Conservation (phyloP, 2,329 filamentous ascomycete species). For the Penicillium rolfsii region DNA sequence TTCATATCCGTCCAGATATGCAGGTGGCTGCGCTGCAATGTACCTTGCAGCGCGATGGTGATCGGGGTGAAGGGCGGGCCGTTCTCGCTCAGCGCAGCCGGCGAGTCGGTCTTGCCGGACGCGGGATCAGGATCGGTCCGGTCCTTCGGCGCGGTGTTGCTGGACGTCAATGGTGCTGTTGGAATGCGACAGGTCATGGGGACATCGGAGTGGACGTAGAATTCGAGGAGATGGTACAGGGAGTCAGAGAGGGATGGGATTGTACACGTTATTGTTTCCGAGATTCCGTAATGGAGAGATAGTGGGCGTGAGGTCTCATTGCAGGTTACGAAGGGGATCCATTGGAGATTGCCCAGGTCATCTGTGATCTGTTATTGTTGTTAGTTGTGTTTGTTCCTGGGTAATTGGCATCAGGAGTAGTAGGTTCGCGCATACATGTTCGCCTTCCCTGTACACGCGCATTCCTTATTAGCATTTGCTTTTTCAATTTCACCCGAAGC, state of each 20-base stretch:
- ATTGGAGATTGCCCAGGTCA: constrained; percentile 79
- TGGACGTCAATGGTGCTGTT: constrained; percentile 64
- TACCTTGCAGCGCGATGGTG: constrained; percentile 86
- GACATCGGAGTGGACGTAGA: constrained; percentile 96
- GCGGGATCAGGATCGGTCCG: constrained; percentile 41
- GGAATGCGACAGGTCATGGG: constrained; percentile 90
- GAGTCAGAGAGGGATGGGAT: constrained; percentile 57
- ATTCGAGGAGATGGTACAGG: constrained; percentile 65
- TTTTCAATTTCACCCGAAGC: not conserved
- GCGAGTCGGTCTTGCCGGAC: constrained; percentile 56
- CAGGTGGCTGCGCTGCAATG: constrained; percentile 83
- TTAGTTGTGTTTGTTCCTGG: constrained; percentile 2
- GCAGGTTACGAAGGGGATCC: constrained; percentile 87
- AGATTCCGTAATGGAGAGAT: constrained; percentile 80
- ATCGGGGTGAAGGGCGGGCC: constrained; percentile 66
- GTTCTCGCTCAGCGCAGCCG: constrained; percentile 30
- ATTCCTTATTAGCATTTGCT: constrained; percentile 10
- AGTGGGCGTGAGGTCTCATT: constrained; percentile 83
- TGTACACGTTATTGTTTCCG: constrained; percentile 62
- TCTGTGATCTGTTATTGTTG: constrained; percentile 65
- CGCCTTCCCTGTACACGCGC: constrained; percentile 23
- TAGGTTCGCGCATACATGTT: constrained; percentile 29
- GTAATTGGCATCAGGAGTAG: constrained; percentile 16
- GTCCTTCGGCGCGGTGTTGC: constrained; percentile 12
- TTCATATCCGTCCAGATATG: constrained; percentile 91